These are phyloP conservation scores for Blastobotrys apis DNA, from an alignment of 1,139 yeast genomes.

Conservation along the genomic window DNA sequence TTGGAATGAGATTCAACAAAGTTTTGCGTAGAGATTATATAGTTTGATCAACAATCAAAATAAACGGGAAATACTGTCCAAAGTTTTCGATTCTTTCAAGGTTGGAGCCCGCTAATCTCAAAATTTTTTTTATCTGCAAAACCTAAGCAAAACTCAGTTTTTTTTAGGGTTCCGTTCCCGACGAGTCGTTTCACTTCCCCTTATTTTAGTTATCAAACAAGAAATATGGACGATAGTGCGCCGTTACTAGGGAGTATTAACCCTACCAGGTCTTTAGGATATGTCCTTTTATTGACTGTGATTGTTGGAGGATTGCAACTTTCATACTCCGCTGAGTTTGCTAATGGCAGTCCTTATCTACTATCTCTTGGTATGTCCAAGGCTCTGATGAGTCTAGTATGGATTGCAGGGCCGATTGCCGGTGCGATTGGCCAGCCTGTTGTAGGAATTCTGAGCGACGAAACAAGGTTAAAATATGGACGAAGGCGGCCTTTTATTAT, in stretches of 20 bases:
- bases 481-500: slow-evolving; percentile 53
- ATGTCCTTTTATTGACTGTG: slow-evolving; percentile 45
- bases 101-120: too few species aligned
- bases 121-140: too few species aligned
- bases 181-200: too few species aligned
- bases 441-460: slow-evolving; percentile 53
- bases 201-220: too few species aligned
- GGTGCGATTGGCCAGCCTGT: slow-evolving; percentile 60
- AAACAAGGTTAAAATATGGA: slow-evolving; percentile 43
- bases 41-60: too few species aligned
- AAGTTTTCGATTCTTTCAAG: too few species aligned
- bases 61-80: too few species aligned
- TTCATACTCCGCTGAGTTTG: slow-evolving; percentile 53
- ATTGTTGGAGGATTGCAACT: slow-evolving; percentile 50
- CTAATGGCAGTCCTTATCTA: slow-evolving; percentile 49
- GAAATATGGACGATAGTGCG: too few species aligned
- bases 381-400: slow-evolving; percentile 48
- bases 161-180: too few species aligned
- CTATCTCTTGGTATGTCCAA: slow-evolving; percentile 54
- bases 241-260: slow-evolving; percentile 1
- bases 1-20: too few species aligned
- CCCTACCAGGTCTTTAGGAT: slow-evolving; percentile 41
- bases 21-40: too few species aligned
- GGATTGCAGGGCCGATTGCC: slow-evolving; percentile 65
- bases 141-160: too few species aligned